These are phyloP conservation scores for Melampsora americana DNA, from an alignment of 1,284 basidiomycete species.

Conservation along the genomic window DNA sequence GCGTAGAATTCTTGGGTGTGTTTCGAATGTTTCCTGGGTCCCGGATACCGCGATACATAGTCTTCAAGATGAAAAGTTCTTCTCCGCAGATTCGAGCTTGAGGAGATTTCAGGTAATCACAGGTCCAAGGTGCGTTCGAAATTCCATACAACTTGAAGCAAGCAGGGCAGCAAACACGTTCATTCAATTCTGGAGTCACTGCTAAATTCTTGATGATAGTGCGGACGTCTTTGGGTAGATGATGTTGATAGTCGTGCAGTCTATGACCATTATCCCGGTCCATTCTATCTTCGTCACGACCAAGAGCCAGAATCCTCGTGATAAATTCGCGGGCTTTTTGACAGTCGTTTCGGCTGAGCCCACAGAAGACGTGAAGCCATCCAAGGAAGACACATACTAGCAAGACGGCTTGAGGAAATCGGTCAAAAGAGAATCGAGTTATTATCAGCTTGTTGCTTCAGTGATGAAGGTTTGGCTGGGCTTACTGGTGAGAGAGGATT, in stretches of 20 bases:
- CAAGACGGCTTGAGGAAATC: too few relatives aligned
- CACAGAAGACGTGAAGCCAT: too few relatives aligned
- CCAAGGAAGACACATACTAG: too few relatives aligned
- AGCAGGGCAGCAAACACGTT: constrained; percentile 3
- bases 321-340: too few relatives aligned
- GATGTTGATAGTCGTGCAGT: too few relatives aligned
- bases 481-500: constrained; percentile 7
- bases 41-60: too few relatives aligned
- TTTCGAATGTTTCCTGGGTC: background rate
- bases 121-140: background rate
- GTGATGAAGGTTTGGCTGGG: background rate
- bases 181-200: background rate
- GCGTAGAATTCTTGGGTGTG: background rate
- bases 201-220: constrained; percentile 15
- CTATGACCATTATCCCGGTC: too few relatives aligned
- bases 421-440: too few relatives aligned
- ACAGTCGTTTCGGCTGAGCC: too few relatives aligned
- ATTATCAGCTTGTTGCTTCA: too few relatives aligned
- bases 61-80: constrained; percentile 4
- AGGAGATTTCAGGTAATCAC: background rate
- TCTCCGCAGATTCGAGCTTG: constrained; percentile 6
- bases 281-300: too few relatives aligned
- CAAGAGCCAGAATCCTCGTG: too few relatives aligned
- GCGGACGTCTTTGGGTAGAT: background rate
- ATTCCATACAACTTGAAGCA: constrained; percentile 5